Conservation (phyloP, 2,329 filamentous ascomycete species). For the Cytospora schulzeri region DNA sequence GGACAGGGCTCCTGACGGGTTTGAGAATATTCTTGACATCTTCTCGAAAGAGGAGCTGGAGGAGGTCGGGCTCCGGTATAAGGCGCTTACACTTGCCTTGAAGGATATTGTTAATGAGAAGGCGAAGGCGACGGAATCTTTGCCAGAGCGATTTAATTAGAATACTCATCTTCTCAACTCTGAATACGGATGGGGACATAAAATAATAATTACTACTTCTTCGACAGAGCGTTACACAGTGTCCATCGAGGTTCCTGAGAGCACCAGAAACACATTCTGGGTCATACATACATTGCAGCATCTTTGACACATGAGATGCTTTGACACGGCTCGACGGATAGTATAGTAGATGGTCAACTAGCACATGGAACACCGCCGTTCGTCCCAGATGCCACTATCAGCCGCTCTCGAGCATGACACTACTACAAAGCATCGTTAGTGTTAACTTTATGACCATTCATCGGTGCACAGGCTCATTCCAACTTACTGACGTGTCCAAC, state of each 20-base stretch:
- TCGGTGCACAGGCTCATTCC: slow-evolving; percentile 7
- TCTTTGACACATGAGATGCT: too few species aligned
- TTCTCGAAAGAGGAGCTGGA: slow-evolving; percentile 44
- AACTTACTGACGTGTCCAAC: not conserved
- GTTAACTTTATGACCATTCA: not conserved
- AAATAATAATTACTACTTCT: too few species aligned
- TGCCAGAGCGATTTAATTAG: not conserved
- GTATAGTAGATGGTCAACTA: too few species aligned
- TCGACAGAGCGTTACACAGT: too few species aligned
- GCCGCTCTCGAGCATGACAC: not conserved
- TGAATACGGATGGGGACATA: too few species aligned
- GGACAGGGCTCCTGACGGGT: slow-evolving; percentile 45
- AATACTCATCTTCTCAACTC: too few species aligned
- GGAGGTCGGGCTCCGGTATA: not conserved
- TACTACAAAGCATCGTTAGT: not conserved
- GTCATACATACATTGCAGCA: too few species aligned
- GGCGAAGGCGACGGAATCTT: not conserved
- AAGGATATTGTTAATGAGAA: not conserved
- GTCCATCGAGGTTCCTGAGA: too few species aligned
- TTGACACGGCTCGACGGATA: too few species aligned
- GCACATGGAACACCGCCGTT: too few species aligned
- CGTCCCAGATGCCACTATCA: too few species aligned
- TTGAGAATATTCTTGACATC: slow-evolving; percentile 44
- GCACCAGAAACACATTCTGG: too few species aligned
- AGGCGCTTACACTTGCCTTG: not conserved